Evolutionary conservation across 1,284 basidiomycete genomes (phyloP), one percentile per base, ranked within the genome.

Genomic region (Sporisorium reilianum): DNA sequence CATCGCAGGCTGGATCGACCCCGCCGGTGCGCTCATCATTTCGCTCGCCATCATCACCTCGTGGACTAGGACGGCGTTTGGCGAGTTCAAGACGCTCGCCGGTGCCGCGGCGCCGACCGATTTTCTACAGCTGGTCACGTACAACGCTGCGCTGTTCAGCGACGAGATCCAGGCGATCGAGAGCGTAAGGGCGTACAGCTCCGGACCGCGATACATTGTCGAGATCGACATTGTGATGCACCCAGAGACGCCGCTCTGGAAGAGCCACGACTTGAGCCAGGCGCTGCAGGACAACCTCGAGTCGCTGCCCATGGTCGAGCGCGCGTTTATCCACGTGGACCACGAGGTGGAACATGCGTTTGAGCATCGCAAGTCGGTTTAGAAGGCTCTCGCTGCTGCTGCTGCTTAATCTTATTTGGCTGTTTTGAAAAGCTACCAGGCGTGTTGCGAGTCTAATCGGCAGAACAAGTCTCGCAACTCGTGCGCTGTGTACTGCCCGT

Each of bases 201-300:
- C 80, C 7, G 85, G 85, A 23, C 86, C 94, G 86, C 89, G 94
- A 64, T 96, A 94, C 82, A 93, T 94, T 81, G 95, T 97, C 50
- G 95, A 97, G 86, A 89, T 97, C 10, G 96, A 98, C 85, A 90
- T 98, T 56, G 95, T 98, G 25, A 93, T 99, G 90, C 89, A 91
- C 75, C 92, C 91, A 5, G 90, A 91, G 66, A 97, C 94, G 44
- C 93, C 94, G 0, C 86, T 98, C 1, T 93, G 92, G 91, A 90
- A 92, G 82, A 93, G 95, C 18, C 95, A 98, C 85, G 95, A 98
- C 85, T 86, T 97, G 64, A 91, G 92, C 56, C 95, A 97, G 85
- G 90, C 92, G 57, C 87, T 98, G 26, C 95, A 98, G 84, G 95
- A 98, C 85, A 93, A 93, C 86, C 90, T 99, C 53, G 96, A 99